Percentiles rank a stretch among this genome's conserved stretches.
phyloP scores from a whole-genome alignment of 306 rosid species.

The Glycine soja region DNA sequence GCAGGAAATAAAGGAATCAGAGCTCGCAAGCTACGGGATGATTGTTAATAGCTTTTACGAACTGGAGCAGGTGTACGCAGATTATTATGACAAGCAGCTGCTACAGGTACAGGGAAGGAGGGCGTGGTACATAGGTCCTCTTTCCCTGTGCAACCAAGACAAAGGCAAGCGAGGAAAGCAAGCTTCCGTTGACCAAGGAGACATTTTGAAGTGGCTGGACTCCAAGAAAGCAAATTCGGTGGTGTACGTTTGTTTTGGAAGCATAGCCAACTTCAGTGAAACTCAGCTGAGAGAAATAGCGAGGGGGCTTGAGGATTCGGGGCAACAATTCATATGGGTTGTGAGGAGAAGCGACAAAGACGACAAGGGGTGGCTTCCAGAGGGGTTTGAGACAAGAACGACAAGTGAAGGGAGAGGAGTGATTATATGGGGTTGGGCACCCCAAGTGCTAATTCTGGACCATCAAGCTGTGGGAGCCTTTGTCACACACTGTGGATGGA shows the following conservation, averaged over 20 bases:
- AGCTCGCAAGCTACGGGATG: conserved; percentile 49
- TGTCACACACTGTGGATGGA: conserved; percentile 80
- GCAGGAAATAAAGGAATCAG: conserved; percentile 5
- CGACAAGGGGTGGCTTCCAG: neutral
- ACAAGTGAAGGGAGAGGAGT: neutral
- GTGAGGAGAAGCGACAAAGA: conserved; percentile 16
- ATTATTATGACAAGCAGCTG: conserved; percentile 36
- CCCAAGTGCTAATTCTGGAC: conserved; percentile 55
- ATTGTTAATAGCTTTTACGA: conserved; percentile 63
- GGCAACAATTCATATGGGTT: conserved; percentile 47
- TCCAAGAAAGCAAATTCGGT: conserved; percentile 40
- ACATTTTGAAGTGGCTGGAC: conserved; percentile 47
- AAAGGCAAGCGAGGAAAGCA: conserved; percentile 36
- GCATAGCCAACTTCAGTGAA: neutral
- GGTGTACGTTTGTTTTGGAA: conserved; percentile 49
- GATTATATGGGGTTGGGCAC: conserved; percentile 47
- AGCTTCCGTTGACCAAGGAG: conserved; percentile 1
- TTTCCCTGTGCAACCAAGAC: conserved; percentile 45
- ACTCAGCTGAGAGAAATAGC: conserved; percentile 50
- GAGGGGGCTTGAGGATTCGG: conserved; percentile 36
- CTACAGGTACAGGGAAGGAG: conserved; percentile 48
- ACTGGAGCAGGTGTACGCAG: conserved; percentile 57
- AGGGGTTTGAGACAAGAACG: conserved; percentile 32
- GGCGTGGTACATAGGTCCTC: conserved; percentile 65
- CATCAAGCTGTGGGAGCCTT: conserved; percentile 66